Evolutionary conservation across 2,329 filamentous ascomycete genomes (phyloP).

Genomic region (Colletotrichum godetiae): DNA sequence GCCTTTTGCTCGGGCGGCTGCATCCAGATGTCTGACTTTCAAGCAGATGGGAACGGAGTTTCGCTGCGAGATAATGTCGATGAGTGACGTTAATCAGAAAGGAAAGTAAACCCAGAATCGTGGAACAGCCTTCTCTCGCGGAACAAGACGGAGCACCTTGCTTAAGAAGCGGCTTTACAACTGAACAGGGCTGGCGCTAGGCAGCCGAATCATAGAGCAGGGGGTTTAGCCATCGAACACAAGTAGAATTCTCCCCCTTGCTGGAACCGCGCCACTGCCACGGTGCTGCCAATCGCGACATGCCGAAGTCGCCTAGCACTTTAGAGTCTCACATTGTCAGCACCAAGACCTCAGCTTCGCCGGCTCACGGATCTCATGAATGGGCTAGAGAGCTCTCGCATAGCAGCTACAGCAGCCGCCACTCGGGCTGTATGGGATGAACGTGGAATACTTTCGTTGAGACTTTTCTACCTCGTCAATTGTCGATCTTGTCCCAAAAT

Average conservation of each 20-base stretch:
- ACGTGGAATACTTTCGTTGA: no score
- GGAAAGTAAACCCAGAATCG: no score
- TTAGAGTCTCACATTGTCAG: no score
- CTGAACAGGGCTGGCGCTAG: not conserved
- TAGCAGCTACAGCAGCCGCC: no score
- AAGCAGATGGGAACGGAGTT: no score
- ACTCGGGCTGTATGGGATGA: no score
- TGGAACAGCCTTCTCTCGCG: not conserved
- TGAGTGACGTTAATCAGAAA: no score
- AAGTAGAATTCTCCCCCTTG: not conserved
- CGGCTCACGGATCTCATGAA: no score
- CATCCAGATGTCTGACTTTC: not conserved
- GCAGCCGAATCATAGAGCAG: conserved; percentile 3
- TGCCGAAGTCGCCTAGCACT: no score
- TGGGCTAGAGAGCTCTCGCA: no score
- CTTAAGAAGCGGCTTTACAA: not conserved
- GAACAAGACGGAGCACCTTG: not conserved
- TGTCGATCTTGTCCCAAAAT: not conserved
- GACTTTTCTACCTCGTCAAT: no score
- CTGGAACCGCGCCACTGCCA: not conserved
- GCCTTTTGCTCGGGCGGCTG: not conserved
- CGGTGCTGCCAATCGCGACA: not conserved
- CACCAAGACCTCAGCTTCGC: no score
- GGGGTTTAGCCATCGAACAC: not conserved
- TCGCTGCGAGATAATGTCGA: not conserved